Conservation (phyloP, 805 yeast genomes). For the Schizosaccharomyces cryophilus region DNA sequence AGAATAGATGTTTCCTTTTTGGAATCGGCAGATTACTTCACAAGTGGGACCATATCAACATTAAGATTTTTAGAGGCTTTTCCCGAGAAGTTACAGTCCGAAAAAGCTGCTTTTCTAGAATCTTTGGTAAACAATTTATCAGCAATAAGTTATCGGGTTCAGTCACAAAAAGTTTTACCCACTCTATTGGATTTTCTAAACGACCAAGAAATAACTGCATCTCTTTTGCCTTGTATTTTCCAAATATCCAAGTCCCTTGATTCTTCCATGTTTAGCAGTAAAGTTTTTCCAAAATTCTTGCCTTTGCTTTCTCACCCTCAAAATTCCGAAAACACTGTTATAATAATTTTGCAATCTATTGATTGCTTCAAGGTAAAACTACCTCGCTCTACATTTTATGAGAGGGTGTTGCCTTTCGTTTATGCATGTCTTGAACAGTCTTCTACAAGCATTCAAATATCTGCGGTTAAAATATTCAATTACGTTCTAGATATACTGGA, state of each 20-base stretch:
- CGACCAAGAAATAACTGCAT: conserved; percentile 20
- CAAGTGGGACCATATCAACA: conserved; percentile 60
- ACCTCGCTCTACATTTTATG: not conserved
- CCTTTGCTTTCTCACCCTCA: conserved; percentile 37
- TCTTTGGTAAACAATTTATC: conserved; percentile 32
- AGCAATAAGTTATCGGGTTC: conserved; percentile 32
- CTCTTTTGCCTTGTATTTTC: conserved; percentile 30
- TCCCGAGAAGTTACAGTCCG: conserved; percentile 43
- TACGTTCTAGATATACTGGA: not conserved
- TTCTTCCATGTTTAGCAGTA: conserved; percentile 52
- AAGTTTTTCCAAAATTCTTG: conserved; percentile 29
- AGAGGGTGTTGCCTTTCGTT: not conserved
- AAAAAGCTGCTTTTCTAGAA: conserved; percentile 40
- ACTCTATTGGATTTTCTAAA: conserved; percentile 28
- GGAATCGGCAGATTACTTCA: conserved; percentile 48
- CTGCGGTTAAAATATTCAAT: not conserved
- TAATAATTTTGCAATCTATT: not conserved
- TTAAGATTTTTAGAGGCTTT: conserved; percentile 64
- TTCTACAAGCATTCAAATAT: not conserved
- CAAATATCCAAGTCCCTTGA: conserved; percentile 43
- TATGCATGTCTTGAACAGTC: not conserved
- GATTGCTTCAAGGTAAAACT: not conserved
- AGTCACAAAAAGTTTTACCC: conserved; percentile 51
- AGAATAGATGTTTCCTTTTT: conserved; percentile 40
- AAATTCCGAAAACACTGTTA: conserved; percentile 18